Conservation (phyloP, 106 monocot genomes). For the Apostasia ramifera region DNA sequence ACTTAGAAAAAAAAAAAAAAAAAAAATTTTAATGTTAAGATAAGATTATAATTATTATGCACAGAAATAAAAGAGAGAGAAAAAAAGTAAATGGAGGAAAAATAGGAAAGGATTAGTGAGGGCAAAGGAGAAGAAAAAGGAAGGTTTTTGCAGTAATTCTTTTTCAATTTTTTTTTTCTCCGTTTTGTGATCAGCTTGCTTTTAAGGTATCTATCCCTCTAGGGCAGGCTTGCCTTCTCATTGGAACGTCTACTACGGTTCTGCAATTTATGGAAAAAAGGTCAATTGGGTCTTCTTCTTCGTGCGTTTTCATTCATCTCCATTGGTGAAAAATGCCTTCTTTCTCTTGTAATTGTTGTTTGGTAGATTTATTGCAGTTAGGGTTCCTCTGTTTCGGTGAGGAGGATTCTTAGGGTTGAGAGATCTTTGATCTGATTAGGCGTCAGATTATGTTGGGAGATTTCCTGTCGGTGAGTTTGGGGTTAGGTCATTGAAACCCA, state of each 20-base stretch:
- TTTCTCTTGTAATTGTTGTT: neutral
- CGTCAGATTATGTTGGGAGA: neutral
- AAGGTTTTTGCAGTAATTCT: too few species aligned
- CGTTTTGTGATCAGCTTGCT: too few species aligned
- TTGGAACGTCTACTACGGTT: neutral
- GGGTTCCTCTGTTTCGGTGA: neutral
- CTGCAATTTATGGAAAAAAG: neutral
- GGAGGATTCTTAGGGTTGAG: neutral
- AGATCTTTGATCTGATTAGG: neutral
- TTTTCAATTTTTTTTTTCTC: too few species aligned
- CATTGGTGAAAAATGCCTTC: neutral
- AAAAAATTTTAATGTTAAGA: neutral
- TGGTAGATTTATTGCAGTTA: neutral
- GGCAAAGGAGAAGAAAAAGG: too few species aligned
- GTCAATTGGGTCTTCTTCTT: neutral
- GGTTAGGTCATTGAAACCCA: neutral
- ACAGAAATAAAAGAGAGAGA: too few species aligned
- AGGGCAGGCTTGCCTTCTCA: conserved; percentile 1
- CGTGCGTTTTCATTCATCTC: neutral
- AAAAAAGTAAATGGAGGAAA: too few species aligned
- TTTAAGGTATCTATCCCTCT: neutral
- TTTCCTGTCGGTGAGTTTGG: neutral
- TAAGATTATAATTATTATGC: too few species aligned
- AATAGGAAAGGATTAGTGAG: too few species aligned
- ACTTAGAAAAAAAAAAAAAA: neutral